phyloP scores from a whole-genome alignment of 2,329 filamentous ascomycete genomes.

The Ophiostoma quercus region DNA sequence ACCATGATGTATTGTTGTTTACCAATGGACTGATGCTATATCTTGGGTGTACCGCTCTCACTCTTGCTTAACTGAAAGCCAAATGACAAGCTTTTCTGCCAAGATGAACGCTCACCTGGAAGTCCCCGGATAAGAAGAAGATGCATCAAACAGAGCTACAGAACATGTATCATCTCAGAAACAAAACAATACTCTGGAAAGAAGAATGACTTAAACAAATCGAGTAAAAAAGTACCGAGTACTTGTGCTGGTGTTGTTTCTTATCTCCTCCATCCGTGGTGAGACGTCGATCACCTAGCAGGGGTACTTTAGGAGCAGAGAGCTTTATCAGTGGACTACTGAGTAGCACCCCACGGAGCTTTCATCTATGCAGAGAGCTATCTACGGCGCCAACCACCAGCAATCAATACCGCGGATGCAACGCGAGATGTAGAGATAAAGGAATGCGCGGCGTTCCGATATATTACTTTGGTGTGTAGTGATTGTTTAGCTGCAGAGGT shows the following conservation, averaged over 20 bases:
- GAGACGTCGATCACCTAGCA: slow-evolving; percentile 5
- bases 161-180: background rate
- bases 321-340: background rate
- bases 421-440: slow-evolving; percentile 6
- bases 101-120: background rate
- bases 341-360: background rate
- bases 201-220: background rate
- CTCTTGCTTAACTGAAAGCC: background rate
- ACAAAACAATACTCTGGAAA: too few species aligned
- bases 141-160: background rate
- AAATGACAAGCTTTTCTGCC: background rate
- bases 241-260: background rate
- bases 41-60: background rate
- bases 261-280: slow-evolving; percentile 1
- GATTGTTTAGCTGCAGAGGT: background rate
- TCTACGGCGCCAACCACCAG: background rate
- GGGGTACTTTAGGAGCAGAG: background rate
- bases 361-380: background rate
- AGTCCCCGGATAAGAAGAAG: background rate
- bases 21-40: background rate
- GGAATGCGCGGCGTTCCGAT: background rate
- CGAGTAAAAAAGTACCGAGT: background rate
- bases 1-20: background rate
- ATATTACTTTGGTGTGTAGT: background rate
- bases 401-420: background rate